Evolutionary conservation across 129 eudicot genomes (phyloP).

Genomic region (Rutidosis leptorrhynchoides): DNA sequence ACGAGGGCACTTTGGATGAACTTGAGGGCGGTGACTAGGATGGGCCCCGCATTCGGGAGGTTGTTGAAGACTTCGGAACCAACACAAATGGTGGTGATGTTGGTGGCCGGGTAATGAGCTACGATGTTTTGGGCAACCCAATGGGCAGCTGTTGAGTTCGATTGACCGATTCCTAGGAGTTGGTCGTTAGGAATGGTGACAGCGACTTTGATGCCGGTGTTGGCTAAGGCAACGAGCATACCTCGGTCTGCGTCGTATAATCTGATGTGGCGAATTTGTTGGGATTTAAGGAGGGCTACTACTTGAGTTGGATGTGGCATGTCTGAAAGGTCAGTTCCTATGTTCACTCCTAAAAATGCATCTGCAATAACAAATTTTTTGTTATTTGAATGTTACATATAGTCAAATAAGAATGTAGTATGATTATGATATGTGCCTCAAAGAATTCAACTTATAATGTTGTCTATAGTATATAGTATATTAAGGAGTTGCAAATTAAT

Average conservation of each 20-base stretch:
- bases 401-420: no score
- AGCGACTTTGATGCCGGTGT: constrained; percentile 46
- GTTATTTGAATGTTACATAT: no score
- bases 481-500: no score
- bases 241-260: constrained; percentile 57
- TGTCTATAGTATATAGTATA: no score
- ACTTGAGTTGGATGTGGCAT: constrained; percentile 71
- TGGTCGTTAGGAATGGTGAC: constrained; percentile 71
- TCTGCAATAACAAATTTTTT: no score
- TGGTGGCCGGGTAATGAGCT: constrained; percentile 61
- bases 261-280: constrained; percentile 59
- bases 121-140: constrained; percentile 67
- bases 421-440: no score
- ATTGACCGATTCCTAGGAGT: constrained; percentile 62
- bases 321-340: constrained; percentile 62
- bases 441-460: no score
- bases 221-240: constrained; percentile 64
- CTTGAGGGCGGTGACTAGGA: constrained; percentile 52
- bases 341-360: constrained; percentile 60
- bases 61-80: constrained; percentile 72
- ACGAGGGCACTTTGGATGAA: constrained; percentile 65
- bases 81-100: constrained; percentile 57
- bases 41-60: constrained; percentile 65
- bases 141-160: constrained; percentile 65
- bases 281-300: constrained; percentile 75